Evolutionary conservation across 1,284 basidiomycete genomes (phyloP).

Genomic region (Puccinia hordei): DNA sequence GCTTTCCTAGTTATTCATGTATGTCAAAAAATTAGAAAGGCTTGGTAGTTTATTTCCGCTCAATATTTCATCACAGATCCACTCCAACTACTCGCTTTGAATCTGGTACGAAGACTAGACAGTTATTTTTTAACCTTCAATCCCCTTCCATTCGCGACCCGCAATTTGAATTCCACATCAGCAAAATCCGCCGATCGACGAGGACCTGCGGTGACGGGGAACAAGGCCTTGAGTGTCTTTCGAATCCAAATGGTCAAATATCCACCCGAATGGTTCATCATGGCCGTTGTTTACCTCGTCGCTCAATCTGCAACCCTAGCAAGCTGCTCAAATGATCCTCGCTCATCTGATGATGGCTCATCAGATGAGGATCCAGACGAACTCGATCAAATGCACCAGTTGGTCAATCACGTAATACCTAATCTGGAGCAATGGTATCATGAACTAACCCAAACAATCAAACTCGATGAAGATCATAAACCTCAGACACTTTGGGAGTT

Average conservation of each 20-base stretch:
- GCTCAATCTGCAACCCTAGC: conserved; percentile 20
- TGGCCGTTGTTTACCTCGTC: conserved; percentile 31
- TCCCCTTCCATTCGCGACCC: background rate
- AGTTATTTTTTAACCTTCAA: background rate
- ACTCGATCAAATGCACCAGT: background rate
- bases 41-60: background rate
- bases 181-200: background rate
- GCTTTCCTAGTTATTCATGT: background rate
- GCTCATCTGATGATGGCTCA: background rate
- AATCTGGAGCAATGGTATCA: conserved; percentile 11
- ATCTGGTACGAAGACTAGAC: conserved; percentile 3
- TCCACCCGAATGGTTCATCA: conserved; percentile 37
- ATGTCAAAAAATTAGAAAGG: no score
- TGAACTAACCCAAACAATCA: conserved; percentile 7
- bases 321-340: background rate
- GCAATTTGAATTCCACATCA: background rate
- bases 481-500: conserved; percentile 43
- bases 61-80: background rate
- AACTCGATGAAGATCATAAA: conserved; percentile 9
- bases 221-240: background rate
- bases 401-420: background rate
- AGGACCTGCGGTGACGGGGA: background rate
- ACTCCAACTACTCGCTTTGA: conserved; percentile 7
- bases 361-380: background rate
- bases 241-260: conserved; percentile 15